Conservation (phyloP, 441 rosid species). For the Cnidoscolus chayamansa region DNA sequence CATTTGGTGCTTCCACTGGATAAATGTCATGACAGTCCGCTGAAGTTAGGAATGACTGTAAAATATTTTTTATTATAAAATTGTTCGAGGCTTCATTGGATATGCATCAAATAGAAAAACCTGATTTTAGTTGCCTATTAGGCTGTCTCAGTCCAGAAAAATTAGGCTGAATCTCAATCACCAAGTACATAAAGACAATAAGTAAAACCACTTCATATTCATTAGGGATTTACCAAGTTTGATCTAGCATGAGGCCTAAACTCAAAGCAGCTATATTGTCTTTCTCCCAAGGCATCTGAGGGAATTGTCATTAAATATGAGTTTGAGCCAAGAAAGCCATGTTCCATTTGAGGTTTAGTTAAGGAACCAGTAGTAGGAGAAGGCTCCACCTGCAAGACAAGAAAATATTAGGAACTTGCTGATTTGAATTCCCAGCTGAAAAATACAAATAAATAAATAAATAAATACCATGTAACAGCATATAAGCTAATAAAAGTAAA, state of each 20-base stretch:
- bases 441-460: not conserved
- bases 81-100: not conserved
- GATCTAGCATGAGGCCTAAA: constrained; percentile 62
- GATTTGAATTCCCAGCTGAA: not conserved
- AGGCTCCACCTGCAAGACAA: constrained; percentile 66
- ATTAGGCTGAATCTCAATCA: not conserved
- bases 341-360: constrained; percentile 51
- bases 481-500: constrained; percentile 10
- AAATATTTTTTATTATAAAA: not conserved
- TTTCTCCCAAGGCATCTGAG: constrained; percentile 40
- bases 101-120: not conserved
- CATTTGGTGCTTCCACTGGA: not conserved
- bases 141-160: not conserved
- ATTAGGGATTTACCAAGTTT: constrained; percentile 54
- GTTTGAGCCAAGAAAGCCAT: constrained; percentile 38
- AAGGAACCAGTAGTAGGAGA: constrained; percentile 95
- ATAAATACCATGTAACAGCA: constrained; percentile 2
- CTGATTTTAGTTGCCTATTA: not conserved
- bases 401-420: constrained; percentile 20
- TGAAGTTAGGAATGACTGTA: not conserved
- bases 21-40: not conserved
- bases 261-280: constrained; percentile 55
- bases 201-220: not conserved
- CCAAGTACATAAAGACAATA: not conserved
- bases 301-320: constrained; percentile 38